Evolutionary conservation across 768 basidiomycete genomes (phyloP), one percentile per base, ranked within the genome.

Genomic region (Dacryopinax spathularia): DNA sequence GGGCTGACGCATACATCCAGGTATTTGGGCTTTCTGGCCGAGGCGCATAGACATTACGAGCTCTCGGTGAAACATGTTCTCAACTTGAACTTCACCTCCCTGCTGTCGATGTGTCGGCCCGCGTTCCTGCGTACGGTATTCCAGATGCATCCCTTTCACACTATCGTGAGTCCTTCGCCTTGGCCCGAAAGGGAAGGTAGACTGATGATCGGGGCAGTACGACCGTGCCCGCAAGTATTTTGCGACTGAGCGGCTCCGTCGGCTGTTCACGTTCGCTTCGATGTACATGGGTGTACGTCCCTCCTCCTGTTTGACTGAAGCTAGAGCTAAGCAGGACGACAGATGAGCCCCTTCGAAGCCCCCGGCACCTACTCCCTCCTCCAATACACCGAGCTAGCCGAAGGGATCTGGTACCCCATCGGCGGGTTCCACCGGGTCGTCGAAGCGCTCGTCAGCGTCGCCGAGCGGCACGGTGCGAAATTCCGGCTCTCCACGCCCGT

Each of bases 341-440:
- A 72, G n/a, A 75, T 73, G 66, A 75, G 73, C 12, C 77, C 77
- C 1, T 76, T 75, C 65, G 75, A 77, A 36, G 72, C 77, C 0
- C 77, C 76, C 10, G 77, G 75, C 16, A 76, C 76, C 1, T 78
- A 78, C 67, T 72, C 70, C 20, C 68, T 78, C 0, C 69, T 78
- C 1, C 76, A 78, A 63, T 78, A 77, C 71, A 75, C 75, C 27
- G 76, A 78, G 69, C 71, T 74, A 1, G 72, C 73, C 63, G 73
- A 75, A 63, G 75, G 76, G 18, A 77, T 77, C 63, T 66, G 69
- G 44, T 72, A 72, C 65, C 72, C 71, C 6, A 60, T 65, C 25
- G 70, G 70, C 25, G 72, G 70, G 33, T 69, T 68, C 63, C 67
- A 68, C 62, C 65, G 65, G 48, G 72, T 77, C 60, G 68, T 72